phyloP scores from a whole-genome alignment of 2,329 filamentous ascomycete genomes.

The Pseudogymnoascus sp. region DNA sequence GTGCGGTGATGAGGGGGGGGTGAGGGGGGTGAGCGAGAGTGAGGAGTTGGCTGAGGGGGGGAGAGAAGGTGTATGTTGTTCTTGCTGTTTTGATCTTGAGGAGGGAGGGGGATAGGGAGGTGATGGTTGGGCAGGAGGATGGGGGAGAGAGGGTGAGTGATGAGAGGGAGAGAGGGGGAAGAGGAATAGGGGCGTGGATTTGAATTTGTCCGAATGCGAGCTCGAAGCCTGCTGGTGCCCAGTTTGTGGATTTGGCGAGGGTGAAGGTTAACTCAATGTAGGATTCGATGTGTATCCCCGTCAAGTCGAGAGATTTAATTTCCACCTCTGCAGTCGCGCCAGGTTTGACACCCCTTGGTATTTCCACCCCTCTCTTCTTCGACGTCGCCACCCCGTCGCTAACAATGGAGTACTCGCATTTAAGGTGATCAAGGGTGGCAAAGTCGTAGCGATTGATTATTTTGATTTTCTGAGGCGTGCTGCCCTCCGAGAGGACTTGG shows the following conservation, averaged over 20 bases:
- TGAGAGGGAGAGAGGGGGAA: slow-evolving; percentile 16
- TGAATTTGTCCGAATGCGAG: slow-evolving; percentile 42
- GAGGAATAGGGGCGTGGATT: slow-evolving; percentile 29
- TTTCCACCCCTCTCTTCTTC: slow-evolving; percentile 29
- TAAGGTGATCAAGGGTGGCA: slow-evolving; percentile 40
- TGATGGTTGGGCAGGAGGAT: no score
- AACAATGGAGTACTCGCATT: slow-evolving; percentile 35
- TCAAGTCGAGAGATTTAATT: slow-evolving; percentile 14
- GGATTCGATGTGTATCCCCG: slow-evolving; percentile 26
- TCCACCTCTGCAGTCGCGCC: slow-evolving; percentile 12
- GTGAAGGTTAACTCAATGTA: slow-evolving; percentile 40
- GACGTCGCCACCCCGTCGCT: slow-evolving; percentile 30
- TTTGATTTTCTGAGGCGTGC: slow-evolving; percentile 15
- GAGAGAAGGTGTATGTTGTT: no score
- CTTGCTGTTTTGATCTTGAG: no score
- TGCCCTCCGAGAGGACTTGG: slow-evolving; percentile 19
- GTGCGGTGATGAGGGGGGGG: no score
- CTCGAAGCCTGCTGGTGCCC: slow-evolving; percentile 43
- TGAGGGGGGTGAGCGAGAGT: no score
- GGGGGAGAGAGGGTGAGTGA: no score
- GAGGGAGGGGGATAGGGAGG: no score
- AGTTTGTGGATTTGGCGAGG: slow-evolving; percentile 36
- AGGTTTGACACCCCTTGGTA: slow-evolving; percentile 39
- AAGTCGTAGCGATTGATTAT: slow-evolving; percentile 44
- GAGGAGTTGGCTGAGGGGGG: no score